phyloP scores from a whole-genome alignment of 495 filamentous ascomycete species.

The Geopyxis carbonaria region DNA sequence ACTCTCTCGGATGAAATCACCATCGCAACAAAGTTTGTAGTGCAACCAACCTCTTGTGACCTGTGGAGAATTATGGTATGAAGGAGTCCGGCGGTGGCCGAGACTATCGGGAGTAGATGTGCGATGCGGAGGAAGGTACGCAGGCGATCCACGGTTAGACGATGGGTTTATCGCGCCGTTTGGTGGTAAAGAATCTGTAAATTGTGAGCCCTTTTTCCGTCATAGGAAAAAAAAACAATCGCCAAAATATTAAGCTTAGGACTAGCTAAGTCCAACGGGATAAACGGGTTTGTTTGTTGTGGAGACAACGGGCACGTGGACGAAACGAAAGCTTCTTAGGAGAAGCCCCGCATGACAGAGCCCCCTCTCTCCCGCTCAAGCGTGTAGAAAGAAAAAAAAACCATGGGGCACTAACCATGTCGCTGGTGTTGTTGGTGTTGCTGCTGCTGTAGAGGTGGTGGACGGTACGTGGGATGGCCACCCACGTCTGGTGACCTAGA shows the following conservation, averaged over 20 bases:
- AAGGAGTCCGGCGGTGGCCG: constrained; percentile 15
- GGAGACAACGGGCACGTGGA: constrained; percentile 6
- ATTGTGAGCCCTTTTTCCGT: too few relatives aligned
- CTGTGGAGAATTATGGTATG: constrained; percentile 18
- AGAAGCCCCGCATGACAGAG: neutral
- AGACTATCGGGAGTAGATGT: constrained; percentile 20
- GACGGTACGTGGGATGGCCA: too few relatives aligned
- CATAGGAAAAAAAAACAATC: too few relatives aligned
- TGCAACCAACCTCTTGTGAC: constrained; percentile 20
- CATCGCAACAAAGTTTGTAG: too few relatives aligned
- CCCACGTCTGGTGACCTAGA: constrained; percentile 21
- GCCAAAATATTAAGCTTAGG: too few relatives aligned
- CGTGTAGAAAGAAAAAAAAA: constrained; percentile 7
- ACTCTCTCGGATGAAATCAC: too few relatives aligned
- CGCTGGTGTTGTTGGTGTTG: constrained; percentile 6
- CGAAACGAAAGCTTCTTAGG: too few relatives aligned
- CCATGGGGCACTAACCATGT: constrained; percentile 17
- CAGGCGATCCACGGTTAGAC: constrained; percentile 18
- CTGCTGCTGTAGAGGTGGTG: constrained; percentile 1
- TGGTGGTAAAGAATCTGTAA: constrained; percentile 23
- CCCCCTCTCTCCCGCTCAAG: neutral
- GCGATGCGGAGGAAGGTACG: constrained; percentile 18
- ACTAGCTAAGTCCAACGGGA: too few relatives aligned
- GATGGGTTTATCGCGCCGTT: constrained; percentile 20
- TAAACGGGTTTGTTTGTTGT: constrained; percentile 15